Evolutionary conservation across 2,329 filamentous ascomycete genomes (phyloP), one percentile per base, ranked within the genome.

Genomic region (Chaetomiaceae sp.): DNA sequence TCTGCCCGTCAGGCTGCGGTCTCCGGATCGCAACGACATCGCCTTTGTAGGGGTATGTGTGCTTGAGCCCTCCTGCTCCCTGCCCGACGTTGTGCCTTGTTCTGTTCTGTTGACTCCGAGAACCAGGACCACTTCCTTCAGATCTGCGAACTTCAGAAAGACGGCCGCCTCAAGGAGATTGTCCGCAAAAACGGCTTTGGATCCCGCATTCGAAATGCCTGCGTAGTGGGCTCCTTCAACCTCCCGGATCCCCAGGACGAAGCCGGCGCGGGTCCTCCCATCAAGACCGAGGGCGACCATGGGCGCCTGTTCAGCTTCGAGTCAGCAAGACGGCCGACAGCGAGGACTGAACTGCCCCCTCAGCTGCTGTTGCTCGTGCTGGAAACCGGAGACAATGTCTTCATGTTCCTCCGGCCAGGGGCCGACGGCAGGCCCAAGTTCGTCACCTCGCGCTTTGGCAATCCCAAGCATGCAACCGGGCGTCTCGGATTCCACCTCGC

Each of bases 361-460:
- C 90, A 97, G 65, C 74, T 91, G 22, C 73, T 97, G 15, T 79
- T 94, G 4, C 72, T 97, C 15, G 83, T 89, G 20, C 77, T 96
- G 8, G 85, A 88, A 59, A 82, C 81, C 15, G 84, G 85, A 34
- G 83, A 89, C 54, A 74, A 89, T 47, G 77, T 92, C 22, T 96
- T 96, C 61, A 71, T 96, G 22, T 92, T 87, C 67, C 76, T 90
- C 43, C 72, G 70, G 44, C 68, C 69, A 31, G 70, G 74, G 0
- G 59, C 63, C 1, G 68, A 75, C 54, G 77, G 76, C 6, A 66
- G 67, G 6, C 71, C 79, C 37, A 76, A 80, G 19, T 92, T 95
- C 61, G 74, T 82, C 9, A 75, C 81, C 29, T 81, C 79, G 31
- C 77, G 73, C 33, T 74, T 84, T 50, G 77, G 81, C 4, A 76